Base-by-base conservation (phyloP, 805 yeast genomes). In the Candida succiphila region DNA sequence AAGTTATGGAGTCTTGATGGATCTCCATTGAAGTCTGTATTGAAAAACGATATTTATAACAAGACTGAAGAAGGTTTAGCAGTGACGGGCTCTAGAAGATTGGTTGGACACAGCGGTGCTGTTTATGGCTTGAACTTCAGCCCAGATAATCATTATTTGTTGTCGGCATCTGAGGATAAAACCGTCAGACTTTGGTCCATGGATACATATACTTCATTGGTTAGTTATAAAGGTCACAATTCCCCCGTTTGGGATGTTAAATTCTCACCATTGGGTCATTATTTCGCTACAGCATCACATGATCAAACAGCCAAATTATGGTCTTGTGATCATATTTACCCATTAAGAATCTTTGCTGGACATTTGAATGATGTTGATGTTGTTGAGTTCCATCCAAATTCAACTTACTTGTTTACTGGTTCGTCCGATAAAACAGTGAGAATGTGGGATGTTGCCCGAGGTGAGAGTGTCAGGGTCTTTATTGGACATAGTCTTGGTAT, bases 191-290 rank as follows among this genome's bases (percentile, higher is more conserved):
- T 92, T 37, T 92, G 98, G 99, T 85, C 96, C 1, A 59, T 85
- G 56, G 97, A 92, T 51, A 82, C 96, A 1, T 85, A 74, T 52
- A 75, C 94, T 1, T 78, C 94, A 2, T 65, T 92, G 31, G 98
- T 92, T 1, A 73, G 87, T n/a, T 92, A 92, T 60, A 86, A 85
- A 54, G 96, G 97, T 7, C 99, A 92, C 52, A 85, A 78, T 48
- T 94, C 85, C 45, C 97, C 98, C 1, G 82, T 92, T 19, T 92
- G 98, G 98, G 97, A 92, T 53, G 96, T 92, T 7, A 73, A 81
- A 46, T 92, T 86, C 51, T 78, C 95, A 2, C 98, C 98, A 2
- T 63, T 83, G 47, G 98, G 98, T 5, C 97, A 92, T 60, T 92
- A 92, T 60, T 92, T 92, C 58, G 96, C 94, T n/a, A 88, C 96